Percentiles rank a stretch among this genome's conserved stretches.
Evolutionary conservation across 2,329 filamentous ascomycete genomes (phyloP).

Genomic region (Beauveria brongniartii): DNA sequence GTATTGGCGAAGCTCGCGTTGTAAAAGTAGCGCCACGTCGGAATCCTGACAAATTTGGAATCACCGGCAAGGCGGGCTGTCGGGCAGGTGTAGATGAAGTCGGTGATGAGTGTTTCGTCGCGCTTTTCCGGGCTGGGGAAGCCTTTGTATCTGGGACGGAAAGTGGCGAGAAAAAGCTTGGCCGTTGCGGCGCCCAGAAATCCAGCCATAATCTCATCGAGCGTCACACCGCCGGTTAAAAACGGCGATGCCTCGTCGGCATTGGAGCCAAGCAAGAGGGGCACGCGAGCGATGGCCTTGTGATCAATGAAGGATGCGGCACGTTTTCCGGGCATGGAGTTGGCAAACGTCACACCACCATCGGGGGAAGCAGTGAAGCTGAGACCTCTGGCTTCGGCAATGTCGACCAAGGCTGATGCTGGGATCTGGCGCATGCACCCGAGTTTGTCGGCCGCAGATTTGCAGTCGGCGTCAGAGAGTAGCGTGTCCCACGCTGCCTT

Average conservation of each 20-base stretch:
- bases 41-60: constrained; percentile 24
- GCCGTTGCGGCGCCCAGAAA: neutral
- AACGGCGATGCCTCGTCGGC: constrained; percentile 7
- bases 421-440: constrained; percentile 20
- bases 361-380: constrained; percentile 18
- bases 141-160: neutral
- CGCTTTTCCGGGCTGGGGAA: constrained; percentile 9
- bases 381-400: constrained; percentile 15
- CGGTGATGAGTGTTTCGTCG: constrained; percentile 17
- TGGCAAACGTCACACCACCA: constrained; percentile 15
- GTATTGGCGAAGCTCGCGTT: constrained; percentile 41
- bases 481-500: neutral
- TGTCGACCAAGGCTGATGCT: constrained; percentile 7
- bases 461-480: constrained; percentile 11
- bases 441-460: neutral
- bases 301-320: neutral
- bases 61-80: constrained; percentile 21
- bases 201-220: neutral
- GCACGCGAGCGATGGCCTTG: constrained; percentile 5
- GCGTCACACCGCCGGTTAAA: neutral
- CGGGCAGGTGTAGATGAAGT: constrained; percentile 18
- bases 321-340: constrained; percentile 13
- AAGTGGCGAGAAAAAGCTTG: neutral
- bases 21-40: constrained; percentile 37
- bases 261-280: constrained; percentile 8